Evolutionary conservation across 1,139 yeast species (phyloP).

Genomic region (Saccharomyces hybrid): DNA sequence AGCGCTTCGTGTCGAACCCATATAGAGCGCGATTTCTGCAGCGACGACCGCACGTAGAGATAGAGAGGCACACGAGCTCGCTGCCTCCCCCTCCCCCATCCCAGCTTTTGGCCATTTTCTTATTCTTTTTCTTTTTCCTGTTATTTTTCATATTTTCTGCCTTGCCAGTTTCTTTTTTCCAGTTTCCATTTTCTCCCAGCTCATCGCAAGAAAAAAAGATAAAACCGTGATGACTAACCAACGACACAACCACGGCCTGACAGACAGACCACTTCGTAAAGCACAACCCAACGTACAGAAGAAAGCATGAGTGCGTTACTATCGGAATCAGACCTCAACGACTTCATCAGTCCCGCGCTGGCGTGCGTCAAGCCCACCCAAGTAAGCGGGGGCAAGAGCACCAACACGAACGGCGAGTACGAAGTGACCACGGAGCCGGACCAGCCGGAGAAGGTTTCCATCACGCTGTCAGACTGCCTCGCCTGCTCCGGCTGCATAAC

Average conservation of each 20-base stretch:
- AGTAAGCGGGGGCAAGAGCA: constrained; percentile 39
- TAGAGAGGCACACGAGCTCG: no score
- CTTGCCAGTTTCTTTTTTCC: not conserved
- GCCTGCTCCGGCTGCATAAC: constrained; percentile 98
- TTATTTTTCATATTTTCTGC: no score
- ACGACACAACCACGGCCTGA: no score
- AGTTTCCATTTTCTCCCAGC: not conserved
- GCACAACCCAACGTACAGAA: not conserved
- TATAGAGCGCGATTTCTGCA: no score
- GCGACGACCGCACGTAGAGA: no score
- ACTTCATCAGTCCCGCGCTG: constrained; percentile 86
- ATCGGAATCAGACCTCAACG: constrained; percentile 86
- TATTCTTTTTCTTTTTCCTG: no score
- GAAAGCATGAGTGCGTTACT: constrained; percentile 69
- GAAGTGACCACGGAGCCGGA: constrained; percentile 59
- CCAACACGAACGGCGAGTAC: constrained; percentile 60
- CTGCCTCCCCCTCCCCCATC: no score
- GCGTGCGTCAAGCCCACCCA: constrained; percentile 88
- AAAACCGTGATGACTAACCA: not conserved
- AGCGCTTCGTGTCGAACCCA: no score
- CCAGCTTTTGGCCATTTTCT: no score
- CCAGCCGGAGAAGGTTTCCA: constrained; percentile 70
- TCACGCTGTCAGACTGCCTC: constrained; percentile 82
- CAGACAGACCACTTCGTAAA: not conserved
- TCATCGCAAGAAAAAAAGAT: not conserved